Conservation (phyloP, 306 rosid species). For the Cyamopsis tetragonoloba region DNA sequence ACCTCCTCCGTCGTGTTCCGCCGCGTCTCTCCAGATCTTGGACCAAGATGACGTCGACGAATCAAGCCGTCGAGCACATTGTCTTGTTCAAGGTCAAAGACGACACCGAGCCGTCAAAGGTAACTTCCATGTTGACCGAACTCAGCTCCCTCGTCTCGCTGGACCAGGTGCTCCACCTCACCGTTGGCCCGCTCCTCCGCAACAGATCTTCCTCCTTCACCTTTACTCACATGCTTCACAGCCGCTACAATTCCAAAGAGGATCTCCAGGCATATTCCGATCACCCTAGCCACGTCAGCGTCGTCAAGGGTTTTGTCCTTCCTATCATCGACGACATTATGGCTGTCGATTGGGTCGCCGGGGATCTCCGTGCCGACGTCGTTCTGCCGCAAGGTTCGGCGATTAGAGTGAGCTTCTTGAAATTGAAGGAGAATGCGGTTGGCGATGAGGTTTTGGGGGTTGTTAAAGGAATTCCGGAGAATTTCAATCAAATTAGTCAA, state of each 20-base stretch:
- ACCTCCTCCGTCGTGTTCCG: background rate
- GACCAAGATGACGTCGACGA: slow-evolving; percentile 36
- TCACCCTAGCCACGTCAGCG: slow-evolving; percentile 60
- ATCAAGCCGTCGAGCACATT: slow-evolving; percentile 56
- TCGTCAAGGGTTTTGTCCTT: slow-evolving; percentile 59
- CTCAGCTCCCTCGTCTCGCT: slow-evolving; percentile 55
- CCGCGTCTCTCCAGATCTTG: background rate
- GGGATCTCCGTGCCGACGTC: slow-evolving; percentile 15
- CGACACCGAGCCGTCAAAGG: slow-evolving; percentile 56
- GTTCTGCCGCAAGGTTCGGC: slow-evolving; percentile 54
- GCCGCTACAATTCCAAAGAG: slow-evolving; percentile 66
- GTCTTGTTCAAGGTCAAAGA: slow-evolving; percentile 85
- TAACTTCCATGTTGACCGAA: slow-evolving; percentile 50
- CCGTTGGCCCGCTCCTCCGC: slow-evolving; percentile 63
- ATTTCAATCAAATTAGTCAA: slow-evolving; percentile 49
- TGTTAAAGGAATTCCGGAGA: slow-evolving; percentile 45
- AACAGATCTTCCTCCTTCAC: slow-evolving; percentile 52
- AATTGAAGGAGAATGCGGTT: slow-evolving; percentile 56
- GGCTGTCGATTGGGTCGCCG: slow-evolving; percentile 87
- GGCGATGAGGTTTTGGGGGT: slow-evolving; percentile 50
- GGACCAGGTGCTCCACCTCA: slow-evolving; percentile 55
- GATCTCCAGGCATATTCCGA: slow-evolving; percentile 53
- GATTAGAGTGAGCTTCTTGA: slow-evolving; percentile 51
- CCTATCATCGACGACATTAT: slow-evolving; percentile 77
- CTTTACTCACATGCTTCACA: slow-evolving; percentile 87